phyloP scores from a whole-genome alignment of 768 basidiomycete genomes.

The Boletus subparvulus region DNA sequence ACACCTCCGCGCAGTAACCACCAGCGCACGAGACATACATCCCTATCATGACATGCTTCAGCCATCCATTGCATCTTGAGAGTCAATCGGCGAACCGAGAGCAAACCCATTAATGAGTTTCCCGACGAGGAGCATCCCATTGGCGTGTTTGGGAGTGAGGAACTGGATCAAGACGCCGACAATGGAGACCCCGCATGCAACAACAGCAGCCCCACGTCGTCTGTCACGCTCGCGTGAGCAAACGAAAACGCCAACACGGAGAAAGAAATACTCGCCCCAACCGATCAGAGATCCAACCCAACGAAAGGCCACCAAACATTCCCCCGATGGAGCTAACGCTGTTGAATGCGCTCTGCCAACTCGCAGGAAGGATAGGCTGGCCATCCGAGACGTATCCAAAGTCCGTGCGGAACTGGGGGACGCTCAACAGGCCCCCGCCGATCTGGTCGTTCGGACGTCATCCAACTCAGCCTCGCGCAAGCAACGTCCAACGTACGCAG shows the following conservation, averaged over 20 bases:
- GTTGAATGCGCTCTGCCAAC: conserved; percentile 31
- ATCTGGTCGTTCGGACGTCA: conserved; percentile 7
- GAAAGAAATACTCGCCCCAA: conserved; percentile 13
- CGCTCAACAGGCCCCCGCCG: conserved; percentile 20
- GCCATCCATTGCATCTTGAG: neutral
- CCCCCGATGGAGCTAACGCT: conserved; percentile 25
- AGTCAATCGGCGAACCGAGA: conserved; percentile 12
- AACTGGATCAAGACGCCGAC: conserved; percentile 27
- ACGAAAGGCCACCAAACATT: conserved; percentile 26
- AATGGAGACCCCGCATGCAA: conserved; percentile 24
- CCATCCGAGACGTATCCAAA: conserved; percentile 17
- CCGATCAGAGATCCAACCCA: conserved; percentile 24
- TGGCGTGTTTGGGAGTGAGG: conserved; percentile 21
- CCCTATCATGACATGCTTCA: conserved; percentile 7
- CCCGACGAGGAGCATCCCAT: conserved; percentile 25
- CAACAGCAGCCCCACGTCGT: conserved; percentile 23
- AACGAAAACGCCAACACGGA: neutral
- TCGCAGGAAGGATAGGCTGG: conserved; percentile 20
- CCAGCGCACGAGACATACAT: conserved; percentile 27
- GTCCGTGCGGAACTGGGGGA: conserved; percentile 27
- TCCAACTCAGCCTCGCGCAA: neutral
- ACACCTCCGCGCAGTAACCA: conserved; percentile 29
- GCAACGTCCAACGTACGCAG: neutral
- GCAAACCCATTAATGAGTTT: conserved; percentile 29
- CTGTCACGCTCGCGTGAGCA: conserved; percentile 2